These are phyloP conservation scores for Agrostemma githago DNA, from an alignment of 148 eudicot genomes.

Conservation along the genomic window DNA sequence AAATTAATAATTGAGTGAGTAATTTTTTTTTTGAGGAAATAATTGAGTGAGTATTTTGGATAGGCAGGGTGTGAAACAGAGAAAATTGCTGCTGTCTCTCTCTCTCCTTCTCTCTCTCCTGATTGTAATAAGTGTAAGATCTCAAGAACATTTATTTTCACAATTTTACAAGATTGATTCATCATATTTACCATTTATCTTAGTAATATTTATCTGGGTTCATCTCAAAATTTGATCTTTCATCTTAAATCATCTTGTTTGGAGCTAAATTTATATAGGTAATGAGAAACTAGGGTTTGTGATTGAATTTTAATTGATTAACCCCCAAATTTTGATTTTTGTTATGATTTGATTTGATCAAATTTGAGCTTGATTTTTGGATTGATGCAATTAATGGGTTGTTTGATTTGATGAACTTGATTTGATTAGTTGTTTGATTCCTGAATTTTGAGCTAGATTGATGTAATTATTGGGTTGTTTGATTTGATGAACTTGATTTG, in stretches of 20 bases:
- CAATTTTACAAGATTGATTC: neutral
- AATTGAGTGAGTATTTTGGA: neutral
- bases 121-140: neutral
- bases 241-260: neutral
- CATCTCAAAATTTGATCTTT: conserved; percentile 11
- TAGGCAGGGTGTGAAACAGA: neutral
- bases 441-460: no score
- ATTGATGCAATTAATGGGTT: neutral
- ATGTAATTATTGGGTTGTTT: no score
- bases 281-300: conserved; percentile 14
- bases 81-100: neutral
- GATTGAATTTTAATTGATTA: neutral
- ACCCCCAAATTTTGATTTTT: neutral
- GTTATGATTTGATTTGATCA: no score
- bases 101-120: neutral
- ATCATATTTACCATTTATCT: neutral
- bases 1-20: neutral
- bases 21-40: no score
- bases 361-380: no score
- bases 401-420: neutral
- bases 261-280: neutral
- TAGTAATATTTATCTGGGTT: neutral
- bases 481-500: no score
- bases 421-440: neutral
- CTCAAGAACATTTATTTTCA: neutral